phyloP scores from a whole-genome alignment of 129 eudicot species.

The Flaveria linearis region DNA sequence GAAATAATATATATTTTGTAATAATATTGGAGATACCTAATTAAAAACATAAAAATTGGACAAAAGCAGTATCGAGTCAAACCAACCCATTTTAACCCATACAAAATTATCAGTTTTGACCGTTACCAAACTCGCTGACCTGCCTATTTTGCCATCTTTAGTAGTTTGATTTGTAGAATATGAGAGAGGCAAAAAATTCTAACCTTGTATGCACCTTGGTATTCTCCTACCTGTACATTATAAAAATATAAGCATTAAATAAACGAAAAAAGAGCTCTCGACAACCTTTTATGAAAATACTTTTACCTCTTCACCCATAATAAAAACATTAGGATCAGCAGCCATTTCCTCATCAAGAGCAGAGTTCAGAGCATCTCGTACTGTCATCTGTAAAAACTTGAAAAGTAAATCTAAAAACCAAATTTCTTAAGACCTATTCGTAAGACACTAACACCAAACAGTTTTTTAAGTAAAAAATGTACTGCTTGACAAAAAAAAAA shows the following conservation, averaged over 20 bases:
- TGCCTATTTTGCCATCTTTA: background rate
- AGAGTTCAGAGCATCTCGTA: conserved; percentile 91
- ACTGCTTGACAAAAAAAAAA: background rate
- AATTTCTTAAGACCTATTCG: background rate
- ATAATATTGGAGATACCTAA: background rate
- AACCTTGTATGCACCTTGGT: conserved; percentile 99
- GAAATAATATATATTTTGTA: background rate
- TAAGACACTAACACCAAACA: background rate
- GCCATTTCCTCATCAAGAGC: conserved; percentile 99
- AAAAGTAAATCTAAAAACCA: background rate
- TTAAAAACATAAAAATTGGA: background rate
- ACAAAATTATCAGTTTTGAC: background rate
- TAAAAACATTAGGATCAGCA: conserved; percentile 82
- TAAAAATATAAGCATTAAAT: background rate
- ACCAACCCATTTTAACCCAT: background rate
- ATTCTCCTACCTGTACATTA: conserved; percentile 83
- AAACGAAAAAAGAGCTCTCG: background rate
- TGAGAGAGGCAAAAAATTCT: conserved; percentile 23
- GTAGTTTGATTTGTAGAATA: background rate
- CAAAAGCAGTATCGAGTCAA: background rate
- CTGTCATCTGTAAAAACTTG: conserved; percentile 61
- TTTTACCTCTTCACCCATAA: conserved; percentile 96
- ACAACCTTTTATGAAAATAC: background rate
- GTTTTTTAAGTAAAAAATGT: background rate
- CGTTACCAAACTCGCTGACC: background rate